Evolutionary conservation across 1,139 yeast species (phyloP), one percentile per base, ranked within the genome.

Genomic region (Pneumocystis wakefieldiae): DNA sequence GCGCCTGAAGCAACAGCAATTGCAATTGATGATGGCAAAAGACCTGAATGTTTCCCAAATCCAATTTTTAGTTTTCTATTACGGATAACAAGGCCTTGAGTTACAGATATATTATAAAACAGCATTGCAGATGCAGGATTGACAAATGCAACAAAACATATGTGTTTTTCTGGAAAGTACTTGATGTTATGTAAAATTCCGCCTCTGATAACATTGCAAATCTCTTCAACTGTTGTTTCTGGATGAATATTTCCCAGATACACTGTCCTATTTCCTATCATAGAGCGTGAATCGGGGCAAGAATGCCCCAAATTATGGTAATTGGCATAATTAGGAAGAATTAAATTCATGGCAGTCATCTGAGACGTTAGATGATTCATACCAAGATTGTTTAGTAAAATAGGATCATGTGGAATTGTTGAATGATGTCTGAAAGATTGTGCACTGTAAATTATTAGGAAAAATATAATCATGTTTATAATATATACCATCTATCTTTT

Each of bases 21-120:
- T 7, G 89, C 83, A 66, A 91, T 79, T 3, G 87, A 86, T 68
- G 86, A 85, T n/a, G 89, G 83, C 65, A 91, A 78, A 0, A 95
- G 92, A 10, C 97, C 96, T 1, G 95, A 84, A 73, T 89, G 95
- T 72, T 87, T 88, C 61, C 97, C 98, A 97, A 97, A 92, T 24
- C 96, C 96, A 66, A 92, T 87, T 73, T 87, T 87, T 64, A 91
- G 83, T 69, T 87, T 80, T 70, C 91, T 81, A 70, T 85, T 84
- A 73, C 87, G 95, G 64, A 92, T 84, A 3, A 87, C 80, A 64
- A 92, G 76, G 1, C 94, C 95, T 69, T 88, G 92, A 67, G 86
- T 76, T 71, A 86, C 89, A 68, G 92, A 84, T 83, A 86, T 82
- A 19, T 96, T 95, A 74, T 85, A 89, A 73, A 92, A 90, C 73